phyloP scores from a whole-genome alignment of 352 stramenopile species.

The Peronospora tabacina region DNA sequence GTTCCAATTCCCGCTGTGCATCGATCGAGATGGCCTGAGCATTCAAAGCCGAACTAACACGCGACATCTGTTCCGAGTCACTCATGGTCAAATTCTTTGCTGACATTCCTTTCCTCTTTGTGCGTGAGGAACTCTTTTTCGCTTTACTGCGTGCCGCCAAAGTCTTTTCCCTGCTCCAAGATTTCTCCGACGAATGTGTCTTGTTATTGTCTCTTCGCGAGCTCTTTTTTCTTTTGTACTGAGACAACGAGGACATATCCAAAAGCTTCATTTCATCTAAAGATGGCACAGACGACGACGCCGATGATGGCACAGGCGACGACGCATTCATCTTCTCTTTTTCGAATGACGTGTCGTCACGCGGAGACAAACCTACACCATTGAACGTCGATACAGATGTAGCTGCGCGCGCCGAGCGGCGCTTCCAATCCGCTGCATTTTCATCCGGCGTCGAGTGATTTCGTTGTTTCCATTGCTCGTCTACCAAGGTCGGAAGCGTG shows the following conservation, averaged over 20 bases:
- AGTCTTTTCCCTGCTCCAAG: slow-evolving; percentile 13
- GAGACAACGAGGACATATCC: slow-evolving; percentile 21
- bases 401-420: slow-evolving; percentile 13
- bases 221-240: slow-evolving; percentile 23
- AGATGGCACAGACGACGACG: slow-evolving; percentile 19
- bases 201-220: slow-evolving; percentile 19
- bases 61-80: slow-evolving; percentile 46
- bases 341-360: slow-evolving; percentile 21
- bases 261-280: slow-evolving; percentile 19
- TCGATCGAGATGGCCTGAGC: slow-evolving; percentile 58
- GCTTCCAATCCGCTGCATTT: slow-evolving; percentile 8
- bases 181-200: slow-evolving; percentile 21
- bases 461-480: slow-evolving; percentile 12
- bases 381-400: slow-evolving; percentile 10
- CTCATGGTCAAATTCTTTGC: slow-evolving; percentile 36
- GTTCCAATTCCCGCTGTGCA: slow-evolving; percentile 64
- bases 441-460: slow-evolving; percentile 20
- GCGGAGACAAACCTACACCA: slow-evolving; percentile 9
- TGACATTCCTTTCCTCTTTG: slow-evolving; percentile 31
- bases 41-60: slow-evolving; percentile 50
- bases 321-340: slow-evolving; percentile 17
- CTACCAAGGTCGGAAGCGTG: slow-evolving; percentile 9
- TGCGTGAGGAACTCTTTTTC: slow-evolving; percentile 19
- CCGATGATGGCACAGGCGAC: slow-evolving; percentile 19
- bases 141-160: slow-evolving; percentile 12